Conservation (phyloP, 768 basidiomycete species). For the Rhodotorula taiwanensis region DNA sequence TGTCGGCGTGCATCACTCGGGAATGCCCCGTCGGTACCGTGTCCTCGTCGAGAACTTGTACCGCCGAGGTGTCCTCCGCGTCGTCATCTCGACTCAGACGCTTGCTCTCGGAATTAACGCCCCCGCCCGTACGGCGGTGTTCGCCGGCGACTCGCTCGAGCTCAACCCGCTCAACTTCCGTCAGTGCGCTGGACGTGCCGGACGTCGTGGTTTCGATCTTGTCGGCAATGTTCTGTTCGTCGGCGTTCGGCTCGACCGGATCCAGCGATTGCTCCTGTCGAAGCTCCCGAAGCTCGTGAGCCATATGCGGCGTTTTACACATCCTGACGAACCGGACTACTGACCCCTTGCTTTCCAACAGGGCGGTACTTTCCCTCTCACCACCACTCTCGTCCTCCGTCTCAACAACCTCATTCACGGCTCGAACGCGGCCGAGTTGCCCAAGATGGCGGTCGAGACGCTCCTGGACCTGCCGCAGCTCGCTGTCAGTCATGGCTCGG, state of each 20-base stretch:
- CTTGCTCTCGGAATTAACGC: constrained; percentile 70
- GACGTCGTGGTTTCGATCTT: constrained; percentile 61
- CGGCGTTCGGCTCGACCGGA: constrained; percentile 58
- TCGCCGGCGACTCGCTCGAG: constrained; percentile 29
- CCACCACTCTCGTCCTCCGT: constrained; percentile 59
- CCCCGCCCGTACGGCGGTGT: constrained; percentile 56
- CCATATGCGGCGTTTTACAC: background rate
- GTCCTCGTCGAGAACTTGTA: constrained; percentile 57
- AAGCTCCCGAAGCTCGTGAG: constrained; percentile 51
- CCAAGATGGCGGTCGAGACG: constrained; percentile 53
- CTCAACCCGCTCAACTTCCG: constrained; percentile 52
- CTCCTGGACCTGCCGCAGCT: constrained; percentile 57
- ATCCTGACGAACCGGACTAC: too few species aligned
- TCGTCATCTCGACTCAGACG: constrained; percentile 66
- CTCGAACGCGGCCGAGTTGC: constrained; percentile 46
- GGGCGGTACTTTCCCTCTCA: constrained; percentile 60
- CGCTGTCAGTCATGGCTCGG: constrained; percentile 45
- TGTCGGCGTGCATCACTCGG: constrained; percentile 63
- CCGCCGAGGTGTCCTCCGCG: constrained; percentile 57
- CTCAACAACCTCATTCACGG: constrained; percentile 62
- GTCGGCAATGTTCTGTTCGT: constrained; percentile 68
- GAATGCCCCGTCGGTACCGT: constrained; percentile 61
- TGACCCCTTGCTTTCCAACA: constrained; percentile 41
- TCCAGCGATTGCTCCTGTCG: constrained; percentile 60
- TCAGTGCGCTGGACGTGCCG: constrained; percentile 67